phyloP scores from a whole-genome alignment of 2,329 filamentous ascomycete genomes.

The Colletotrichum tropicale region DNA sequence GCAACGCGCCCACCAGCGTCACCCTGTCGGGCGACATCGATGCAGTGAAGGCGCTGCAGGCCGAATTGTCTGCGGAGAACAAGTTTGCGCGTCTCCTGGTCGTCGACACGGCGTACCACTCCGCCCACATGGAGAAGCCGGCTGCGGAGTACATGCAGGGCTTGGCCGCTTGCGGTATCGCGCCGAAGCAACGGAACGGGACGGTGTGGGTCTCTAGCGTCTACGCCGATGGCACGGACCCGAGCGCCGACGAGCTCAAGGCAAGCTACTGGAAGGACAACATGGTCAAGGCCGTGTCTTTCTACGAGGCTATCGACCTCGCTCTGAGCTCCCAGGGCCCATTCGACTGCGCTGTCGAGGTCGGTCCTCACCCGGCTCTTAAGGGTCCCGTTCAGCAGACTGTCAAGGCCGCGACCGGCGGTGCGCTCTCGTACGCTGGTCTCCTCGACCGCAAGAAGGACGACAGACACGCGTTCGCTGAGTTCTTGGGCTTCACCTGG shows the following conservation, averaged over 20 bases:
- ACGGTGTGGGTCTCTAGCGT: conserved; percentile 46
- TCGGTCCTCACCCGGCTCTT: conserved; percentile 44
- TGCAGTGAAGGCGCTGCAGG: conserved; percentile 27
- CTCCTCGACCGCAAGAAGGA: conserved; percentile 33
- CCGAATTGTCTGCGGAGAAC: conserved; percentile 24
- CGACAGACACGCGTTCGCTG: conserved; percentile 31
- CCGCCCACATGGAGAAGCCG: conserved; percentile 47
- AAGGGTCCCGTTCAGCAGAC: conserved; percentile 44
- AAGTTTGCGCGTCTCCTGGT: conserved; percentile 39
- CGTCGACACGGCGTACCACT: conserved; percentile 55
- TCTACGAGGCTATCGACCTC: conserved; percentile 23
- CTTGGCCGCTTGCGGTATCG: conserved; percentile 31
- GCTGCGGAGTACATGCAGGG: conserved; percentile 35
- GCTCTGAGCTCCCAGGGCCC: conserved; percentile 15
- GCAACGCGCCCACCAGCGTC: conserved; percentile 30
- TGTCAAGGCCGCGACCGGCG: conserved; percentile 43
- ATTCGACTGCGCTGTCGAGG: conserved; percentile 29
- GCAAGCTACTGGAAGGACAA: conserved; percentile 36
- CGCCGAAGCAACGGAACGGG: conserved; percentile 25
- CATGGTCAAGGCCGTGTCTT: conserved; percentile 33
- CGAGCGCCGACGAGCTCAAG: conserved; percentile 32
- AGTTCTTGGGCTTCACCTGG: conserved; percentile 39
- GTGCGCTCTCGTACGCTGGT: conserved; percentile 32
- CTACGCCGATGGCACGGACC: conserved; percentile 25
- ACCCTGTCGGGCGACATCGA: conserved; percentile 36